phyloP scores from a whole-genome alignment of 2,329 filamentous ascomycete genomes.

The Nakataea oryzae region DNA sequence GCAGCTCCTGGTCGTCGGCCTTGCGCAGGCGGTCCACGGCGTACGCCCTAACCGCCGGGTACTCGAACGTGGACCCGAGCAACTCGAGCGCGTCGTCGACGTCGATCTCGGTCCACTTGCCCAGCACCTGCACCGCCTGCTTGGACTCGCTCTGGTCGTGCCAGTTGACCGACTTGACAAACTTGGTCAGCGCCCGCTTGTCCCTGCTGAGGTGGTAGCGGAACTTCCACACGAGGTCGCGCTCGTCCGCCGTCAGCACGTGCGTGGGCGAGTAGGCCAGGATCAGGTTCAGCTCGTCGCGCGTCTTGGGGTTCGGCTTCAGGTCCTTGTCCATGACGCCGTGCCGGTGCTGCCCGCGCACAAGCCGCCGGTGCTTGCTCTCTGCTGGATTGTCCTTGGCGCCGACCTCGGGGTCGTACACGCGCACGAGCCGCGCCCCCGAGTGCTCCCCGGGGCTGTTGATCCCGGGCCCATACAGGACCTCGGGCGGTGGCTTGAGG shows the following conservation, averaged over 20 bases:
- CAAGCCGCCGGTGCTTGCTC: conserved; percentile 83
- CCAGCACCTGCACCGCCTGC: conserved; percentile 80
- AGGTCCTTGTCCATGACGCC: conserved; percentile 91
- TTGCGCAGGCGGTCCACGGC: conserved; percentile 87
- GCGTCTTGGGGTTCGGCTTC: conserved; percentile 90
- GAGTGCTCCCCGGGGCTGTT: conserved; percentile 50
- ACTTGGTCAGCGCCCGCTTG: conserved; percentile 88
- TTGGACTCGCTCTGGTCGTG: conserved; percentile 72
- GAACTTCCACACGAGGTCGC: conserved; percentile 96
- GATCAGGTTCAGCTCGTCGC: conserved; percentile 86
- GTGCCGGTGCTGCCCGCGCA: conserved; percentile 81
- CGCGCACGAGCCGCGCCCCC: conserved; percentile 59
- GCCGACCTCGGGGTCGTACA: conserved; percentile 90
- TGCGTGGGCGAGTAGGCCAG: conserved; percentile 91
- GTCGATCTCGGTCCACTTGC: conserved; percentile 93
- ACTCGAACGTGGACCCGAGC: conserved; percentile 85
- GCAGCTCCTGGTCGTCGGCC: conserved; percentile 81
- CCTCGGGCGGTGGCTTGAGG: conserved; percentile 73
- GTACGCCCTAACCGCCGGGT: conserved; percentile 78
- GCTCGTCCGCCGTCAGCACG: conserved; percentile 77
- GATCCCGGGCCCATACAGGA: conserved; percentile 84
- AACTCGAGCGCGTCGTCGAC: conserved; percentile 93
- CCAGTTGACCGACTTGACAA: conserved; percentile 95
- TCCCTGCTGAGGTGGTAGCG: conserved; percentile 87
- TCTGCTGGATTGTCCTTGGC: conserved; percentile 88